Evolutionary conservation across 1,284 basidiomycete species (phyloP), one percentile per base, ranked within the genome.

Genomic region (Ustanciosporium gigantosporum): DNA sequence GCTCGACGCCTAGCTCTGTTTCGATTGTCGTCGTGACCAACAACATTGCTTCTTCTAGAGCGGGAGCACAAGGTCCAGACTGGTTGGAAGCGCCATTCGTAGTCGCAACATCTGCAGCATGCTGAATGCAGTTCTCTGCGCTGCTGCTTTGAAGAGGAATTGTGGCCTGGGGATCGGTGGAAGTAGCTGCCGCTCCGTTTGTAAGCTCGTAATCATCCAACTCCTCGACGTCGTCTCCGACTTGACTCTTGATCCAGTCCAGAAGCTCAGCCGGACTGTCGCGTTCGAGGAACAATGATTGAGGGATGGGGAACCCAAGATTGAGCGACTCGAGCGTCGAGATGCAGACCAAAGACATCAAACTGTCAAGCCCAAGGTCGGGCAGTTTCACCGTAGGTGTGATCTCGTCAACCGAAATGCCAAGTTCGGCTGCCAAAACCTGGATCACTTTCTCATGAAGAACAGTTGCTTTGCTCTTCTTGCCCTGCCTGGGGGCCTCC

Each of bases 281-380:
- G 36, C 41, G 42, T 21, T 67, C 65, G 38, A 67, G 34, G 42
- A 67, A 67, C 13, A 67, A 46, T 16, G 57, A 57, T 25, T 57
- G 53, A 3, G 65, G 59, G 20, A 67, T 44, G 25, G 42, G 43
- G 19, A 67, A 36, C 3, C 47, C 57, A 5, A 61, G 42, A 14
- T 41, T 31, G 32, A 66, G 21, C 4, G 41, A 32, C 35, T 61
- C 65, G 6, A 66, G 39, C 25, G 56, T 50, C 29, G 60, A 59
- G 21, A 65, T 59, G 39, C 55, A 59, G 3, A 62, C 65, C 25
- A 67, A 37, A 0, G 65, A 60, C 65, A 67, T 67, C 20, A 67
- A 48, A 31, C 53, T 58, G 34, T 67, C 65, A 13, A 67, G 49
- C 1, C 65, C 65, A 5, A 67, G 45, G 20, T 67, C 65, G 25